These are phyloP conservation scores for Apophysomyces ossiformis DNA, from an alignment of 371 early-diverging fungal species.

Conservation along the genomic window DNA sequence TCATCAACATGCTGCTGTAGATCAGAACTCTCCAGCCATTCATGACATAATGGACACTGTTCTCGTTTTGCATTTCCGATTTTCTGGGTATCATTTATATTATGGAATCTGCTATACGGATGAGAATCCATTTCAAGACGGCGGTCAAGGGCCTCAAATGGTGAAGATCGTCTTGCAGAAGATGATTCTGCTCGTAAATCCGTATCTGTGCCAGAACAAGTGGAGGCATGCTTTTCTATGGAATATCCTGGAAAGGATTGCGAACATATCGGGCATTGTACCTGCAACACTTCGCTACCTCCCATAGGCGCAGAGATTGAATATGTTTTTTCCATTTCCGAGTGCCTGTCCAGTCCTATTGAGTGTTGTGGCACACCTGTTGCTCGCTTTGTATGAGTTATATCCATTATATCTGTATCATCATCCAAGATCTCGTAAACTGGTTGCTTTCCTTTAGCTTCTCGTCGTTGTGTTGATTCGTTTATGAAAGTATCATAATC, in stretches of 20 bases:
- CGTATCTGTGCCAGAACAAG: neutral
- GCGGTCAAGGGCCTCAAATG: neutral
- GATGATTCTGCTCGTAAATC: neutral
- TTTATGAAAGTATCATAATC: neutral
- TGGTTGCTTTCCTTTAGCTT: neutral
- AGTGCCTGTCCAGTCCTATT: neutral
- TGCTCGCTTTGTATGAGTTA: neutral
- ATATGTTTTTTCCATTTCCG: neutral
- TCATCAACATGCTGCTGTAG: constrained; percentile 1
- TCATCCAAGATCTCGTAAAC: neutral
- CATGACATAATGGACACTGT: constrained; percentile 2
- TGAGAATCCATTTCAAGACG: neutral
- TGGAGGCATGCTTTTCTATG: neutral
- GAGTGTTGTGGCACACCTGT: neutral
- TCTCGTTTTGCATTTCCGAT: neutral
- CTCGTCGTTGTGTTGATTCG: neutral
- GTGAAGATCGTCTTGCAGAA: neutral
- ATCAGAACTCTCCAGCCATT: neutral
- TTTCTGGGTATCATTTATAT: neutral
- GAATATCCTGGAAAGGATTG: neutral
- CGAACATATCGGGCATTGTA: neutral
- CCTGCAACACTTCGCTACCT: neutral
- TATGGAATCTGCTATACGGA: neutral
- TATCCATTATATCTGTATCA: neutral
- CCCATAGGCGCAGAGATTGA: neutral